These are phyloP conservation scores for Sporothrix globosa DNA, from an alignment of 2,329 filamentous ascomycete species.

Conservation along the genomic window DNA sequence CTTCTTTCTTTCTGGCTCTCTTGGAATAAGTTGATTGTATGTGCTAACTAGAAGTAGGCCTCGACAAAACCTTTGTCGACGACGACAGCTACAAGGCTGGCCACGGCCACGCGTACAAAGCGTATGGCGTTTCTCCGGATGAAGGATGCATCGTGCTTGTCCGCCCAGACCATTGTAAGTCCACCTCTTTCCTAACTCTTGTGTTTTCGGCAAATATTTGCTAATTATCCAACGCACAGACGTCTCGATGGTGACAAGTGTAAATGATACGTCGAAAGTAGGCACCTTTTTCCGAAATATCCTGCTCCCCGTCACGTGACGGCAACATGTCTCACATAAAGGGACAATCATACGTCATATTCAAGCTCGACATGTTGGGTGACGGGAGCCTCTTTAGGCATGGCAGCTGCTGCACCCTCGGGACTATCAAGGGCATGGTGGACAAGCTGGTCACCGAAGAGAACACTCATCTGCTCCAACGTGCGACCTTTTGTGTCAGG, in stretches of 20 bases:
- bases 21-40: background rate
- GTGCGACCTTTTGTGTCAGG: too few species aligned
- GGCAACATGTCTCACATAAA: background rate
- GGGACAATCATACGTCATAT: too few species aligned
- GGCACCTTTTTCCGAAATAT: background rate
- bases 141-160: conserved; percentile 41
- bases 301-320: background rate
- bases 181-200: background rate
- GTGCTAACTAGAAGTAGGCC: background rate
- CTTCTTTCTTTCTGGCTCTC: background rate
- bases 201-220: background rate
- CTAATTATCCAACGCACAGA: background rate
- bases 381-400: too few species aligned
- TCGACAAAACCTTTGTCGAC: conserved; percentile 59
- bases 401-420: too few species aligned
- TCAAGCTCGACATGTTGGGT: too few species aligned
- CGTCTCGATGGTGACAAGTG: background rate
- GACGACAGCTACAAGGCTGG: conserved; percentile 58
- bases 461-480: too few species aligned
- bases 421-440: too few species aligned
- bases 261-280: background rate
- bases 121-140: conserved; percentile 54
- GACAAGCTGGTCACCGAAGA: too few species aligned
- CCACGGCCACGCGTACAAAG: conserved; percentile 61
- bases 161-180: conserved; percentile 12